Evolutionary conservation across 805 yeast genomes (phyloP).

Genomic region (Yamadazyma nakazawae): DNA sequence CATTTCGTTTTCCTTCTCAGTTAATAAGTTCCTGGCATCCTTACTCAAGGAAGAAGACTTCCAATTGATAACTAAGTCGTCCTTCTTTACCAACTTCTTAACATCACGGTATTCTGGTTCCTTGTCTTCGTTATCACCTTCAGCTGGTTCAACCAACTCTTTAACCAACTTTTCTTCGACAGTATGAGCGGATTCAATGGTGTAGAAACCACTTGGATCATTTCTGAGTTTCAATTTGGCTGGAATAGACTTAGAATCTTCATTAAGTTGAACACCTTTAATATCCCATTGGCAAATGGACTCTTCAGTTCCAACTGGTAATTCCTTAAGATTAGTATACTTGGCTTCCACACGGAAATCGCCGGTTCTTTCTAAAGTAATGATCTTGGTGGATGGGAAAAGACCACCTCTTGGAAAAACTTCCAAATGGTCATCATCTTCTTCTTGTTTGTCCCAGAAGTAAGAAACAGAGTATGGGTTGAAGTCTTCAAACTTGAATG

Average conservation of each 20-base stretch:
- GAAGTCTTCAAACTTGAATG: slow-evolving; percentile 95
- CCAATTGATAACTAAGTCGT: slow-evolving; percentile 62
- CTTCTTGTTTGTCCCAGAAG: slow-evolving; percentile 91
- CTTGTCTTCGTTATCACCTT: slow-evolving; percentile 50
- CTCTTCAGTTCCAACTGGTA: slow-evolving; percentile 67
- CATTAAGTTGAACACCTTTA: slow-evolving; percentile 77
- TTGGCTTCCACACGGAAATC: slow-evolving; percentile 85
- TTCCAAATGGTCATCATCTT: slow-evolving; percentile 87
- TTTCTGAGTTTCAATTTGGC: slow-evolving; percentile 93
- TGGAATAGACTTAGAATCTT: slow-evolving; percentile 74
- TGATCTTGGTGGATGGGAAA: slow-evolving; percentile 93
- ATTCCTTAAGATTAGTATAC: slow-evolving; percentile 70
- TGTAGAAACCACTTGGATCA: slow-evolving; percentile 94
- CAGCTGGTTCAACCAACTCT: slow-evolving; percentile 70
- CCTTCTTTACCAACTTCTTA: slow-evolving; percentile 91
- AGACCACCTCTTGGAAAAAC: slow-evolving; percentile 93
- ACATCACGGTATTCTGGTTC: slow-evolving; percentile 87
- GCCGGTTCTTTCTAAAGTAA: slow-evolving; percentile 86
- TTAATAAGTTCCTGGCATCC: slow-evolving; percentile 51
- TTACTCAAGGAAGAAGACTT: slow-evolving; percentile 62
- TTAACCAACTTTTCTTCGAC: slow-evolving; percentile 87
- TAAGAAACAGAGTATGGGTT: slow-evolving; percentile 91
- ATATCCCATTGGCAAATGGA: slow-evolving; percentile 81
- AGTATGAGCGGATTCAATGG: slow-evolving; percentile 91
- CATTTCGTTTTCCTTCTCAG: slow-evolving; percentile 84